phyloP scores from a whole-genome alignment of 192 early-diverging fungal genomes.

The Umbelopsis ramanniana region DNA sequence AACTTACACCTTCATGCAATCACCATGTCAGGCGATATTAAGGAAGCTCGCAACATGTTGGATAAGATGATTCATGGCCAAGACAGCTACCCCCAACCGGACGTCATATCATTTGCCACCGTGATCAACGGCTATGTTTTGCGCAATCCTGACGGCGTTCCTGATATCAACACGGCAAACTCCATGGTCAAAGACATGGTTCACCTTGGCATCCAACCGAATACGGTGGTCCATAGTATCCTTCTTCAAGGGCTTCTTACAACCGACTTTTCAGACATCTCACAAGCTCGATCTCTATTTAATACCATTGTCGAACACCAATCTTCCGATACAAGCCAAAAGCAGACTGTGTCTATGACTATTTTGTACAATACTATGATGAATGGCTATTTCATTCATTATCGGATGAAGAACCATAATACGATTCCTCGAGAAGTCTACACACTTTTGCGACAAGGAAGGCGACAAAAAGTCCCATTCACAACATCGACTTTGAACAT shows the following conservation, averaged over 20 bases:
- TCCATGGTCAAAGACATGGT: slow-evolving; percentile 25
- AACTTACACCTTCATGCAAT: slow-evolving; percentile 33
- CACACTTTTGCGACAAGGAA: slow-evolving; percentile 18
- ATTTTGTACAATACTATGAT: slow-evolving; percentile 40
- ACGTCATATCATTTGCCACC: slow-evolving; percentile 32
- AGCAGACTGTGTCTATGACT: not conserved
- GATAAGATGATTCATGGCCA: slow-evolving; percentile 19
- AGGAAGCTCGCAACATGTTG: slow-evolving; percentile 21
- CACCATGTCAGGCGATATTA: slow-evolving; percentile 18
- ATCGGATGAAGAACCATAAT: slow-evolving; percentile 21
- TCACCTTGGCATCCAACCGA: slow-evolving; percentile 14
- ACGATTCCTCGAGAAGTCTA: slow-evolving; percentile 24
- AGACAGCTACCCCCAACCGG: slow-evolving; percentile 27
- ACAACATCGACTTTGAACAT: slow-evolving; percentile 33
- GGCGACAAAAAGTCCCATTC: not conserved
- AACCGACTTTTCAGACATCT: slow-evolving; percentile 10
- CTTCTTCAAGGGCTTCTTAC: slow-evolving; percentile 32
- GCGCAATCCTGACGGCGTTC: not conserved
- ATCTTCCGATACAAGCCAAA: not conserved
- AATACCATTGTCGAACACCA: slow-evolving; percentile 8
- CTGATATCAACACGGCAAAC: not conserved
- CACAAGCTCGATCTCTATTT: slow-evolving; percentile 13
- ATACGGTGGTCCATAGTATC: slow-evolving; percentile 21
- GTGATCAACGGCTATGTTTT: slow-evolving; percentile 36
- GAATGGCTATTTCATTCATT: slow-evolving; percentile 32